Percentiles rank a stretch among this genome's conserved stretches.
Evolutionary conservation across 768 basidiomycete species (phyloP).

Genomic region (Leccinum truebloodii): DNA sequence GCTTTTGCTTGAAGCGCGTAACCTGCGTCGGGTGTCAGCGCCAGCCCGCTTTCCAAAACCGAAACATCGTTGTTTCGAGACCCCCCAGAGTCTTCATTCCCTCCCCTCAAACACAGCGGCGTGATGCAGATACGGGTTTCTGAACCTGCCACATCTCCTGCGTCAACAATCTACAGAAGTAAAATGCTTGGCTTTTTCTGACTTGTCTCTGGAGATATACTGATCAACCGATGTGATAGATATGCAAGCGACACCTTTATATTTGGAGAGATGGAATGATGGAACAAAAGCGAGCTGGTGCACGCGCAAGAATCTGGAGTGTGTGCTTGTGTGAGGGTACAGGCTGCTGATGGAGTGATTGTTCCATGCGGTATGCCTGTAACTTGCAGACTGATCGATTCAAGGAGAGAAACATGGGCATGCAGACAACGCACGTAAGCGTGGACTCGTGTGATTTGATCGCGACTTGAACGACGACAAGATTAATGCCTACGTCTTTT

Average conservation of each 20-base stretch:
- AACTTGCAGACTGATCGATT: background rate
- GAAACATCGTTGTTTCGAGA: background rate
- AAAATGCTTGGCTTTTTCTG: background rate
- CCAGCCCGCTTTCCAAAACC: background rate
- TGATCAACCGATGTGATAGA: background rate
- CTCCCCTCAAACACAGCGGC: background rate
- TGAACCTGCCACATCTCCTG: background rate
- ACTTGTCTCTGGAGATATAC: background rate
- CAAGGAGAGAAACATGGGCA: background rate
- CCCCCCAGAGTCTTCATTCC: background rate
- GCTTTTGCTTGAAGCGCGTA: background rate
- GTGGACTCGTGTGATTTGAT: background rate
- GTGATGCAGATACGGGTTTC: background rate
- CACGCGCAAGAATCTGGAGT: background rate
- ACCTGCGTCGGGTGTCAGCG: background rate
- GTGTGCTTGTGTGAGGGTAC: background rate
- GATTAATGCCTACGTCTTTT: background rate
- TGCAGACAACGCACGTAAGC: background rate
- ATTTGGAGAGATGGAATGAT: background rate
- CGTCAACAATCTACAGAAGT: background rate
- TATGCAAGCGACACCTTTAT: background rate
- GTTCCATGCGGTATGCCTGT: background rate
- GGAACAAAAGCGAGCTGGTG: background rate
- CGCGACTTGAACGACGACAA: background rate
- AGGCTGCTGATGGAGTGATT: background rate